Conservation (phyloP, 164 flowering plant species). For the Vitis vinifera region ASM3070453v1 NC_081817.1:5419001-5419500, state of each 20-base stretch:
- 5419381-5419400: conserved; percentile 43
- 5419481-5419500: conserved; percentile 38
- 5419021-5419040: not conserved
- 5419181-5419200: conserved; percentile 55
- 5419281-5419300: not conserved
- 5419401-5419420: not conserved
- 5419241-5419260: not conserved
- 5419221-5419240: conserved; percentile 55
- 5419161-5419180: conserved; percentile 62
- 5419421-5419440: no score
- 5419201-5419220: conserved; percentile 55
- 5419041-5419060: conserved; percentile 20
- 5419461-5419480: conserved; percentile 39
- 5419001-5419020: not conserved
- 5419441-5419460: conserved; percentile 1
- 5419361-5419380: conserved; percentile 62
- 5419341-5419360: conserved; percentile 50
- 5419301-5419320: not conserved
- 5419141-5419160: conserved; percentile 56
- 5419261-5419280: not conserved
- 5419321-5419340: not conserved
- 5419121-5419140: conserved; percentile 54
- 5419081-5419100: conserved; percentile 65
- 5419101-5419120: conserved; percentile 54
- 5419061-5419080: conserved; percentile 49